Evolutionary conservation across 208 protist species (phyloP).

Genomic region (Crithidia brevicula): DNA sequence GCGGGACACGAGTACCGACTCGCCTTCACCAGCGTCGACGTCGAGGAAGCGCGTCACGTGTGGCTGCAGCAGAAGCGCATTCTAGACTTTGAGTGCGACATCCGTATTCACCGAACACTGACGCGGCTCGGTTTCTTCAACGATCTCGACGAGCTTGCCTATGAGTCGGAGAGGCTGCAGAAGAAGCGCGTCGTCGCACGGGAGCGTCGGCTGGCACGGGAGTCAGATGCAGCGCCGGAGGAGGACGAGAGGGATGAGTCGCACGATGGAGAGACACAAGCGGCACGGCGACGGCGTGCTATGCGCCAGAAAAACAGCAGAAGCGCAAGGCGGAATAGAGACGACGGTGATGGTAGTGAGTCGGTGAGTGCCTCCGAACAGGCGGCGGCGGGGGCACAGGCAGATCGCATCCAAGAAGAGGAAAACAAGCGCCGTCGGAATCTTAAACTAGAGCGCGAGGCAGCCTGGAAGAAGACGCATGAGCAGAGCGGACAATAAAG

Average conservation of each 20-base stretch:
- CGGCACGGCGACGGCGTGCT: constrained; percentile 6
- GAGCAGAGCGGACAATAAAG: too few species aligned
- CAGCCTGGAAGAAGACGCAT: constrained; percentile 19
- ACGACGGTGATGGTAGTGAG: not conserved
- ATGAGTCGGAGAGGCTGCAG: constrained; percentile 71
- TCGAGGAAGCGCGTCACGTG: constrained; percentile 66
- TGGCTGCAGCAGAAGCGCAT: constrained; percentile 81
- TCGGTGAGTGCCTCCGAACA: constrained; percentile 1
- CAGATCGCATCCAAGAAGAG: constrained; percentile 20
- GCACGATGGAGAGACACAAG: constrained; percentile 8
- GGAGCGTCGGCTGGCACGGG: constrained; percentile 27
- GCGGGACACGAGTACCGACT: constrained; percentile 79
- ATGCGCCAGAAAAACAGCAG: not conserved
- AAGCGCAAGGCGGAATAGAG: not conserved
- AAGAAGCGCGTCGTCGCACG: constrained; percentile 54
- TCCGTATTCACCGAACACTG: constrained; percentile 73
- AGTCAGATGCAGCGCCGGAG: not conserved
- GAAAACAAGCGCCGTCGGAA: constrained; percentile 12
- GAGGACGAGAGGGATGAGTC: not conserved
- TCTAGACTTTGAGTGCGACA: constrained; percentile 88
- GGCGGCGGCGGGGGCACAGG: not conserved
- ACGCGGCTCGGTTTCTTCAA: constrained; percentile 58
- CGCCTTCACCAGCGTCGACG: constrained; percentile 70
- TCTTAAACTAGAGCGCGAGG: constrained; percentile 18
- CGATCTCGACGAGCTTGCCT: constrained; percentile 74